Conservation (phyloP, 169 alveolate species). For the Perkinsus olseni region DNA sequence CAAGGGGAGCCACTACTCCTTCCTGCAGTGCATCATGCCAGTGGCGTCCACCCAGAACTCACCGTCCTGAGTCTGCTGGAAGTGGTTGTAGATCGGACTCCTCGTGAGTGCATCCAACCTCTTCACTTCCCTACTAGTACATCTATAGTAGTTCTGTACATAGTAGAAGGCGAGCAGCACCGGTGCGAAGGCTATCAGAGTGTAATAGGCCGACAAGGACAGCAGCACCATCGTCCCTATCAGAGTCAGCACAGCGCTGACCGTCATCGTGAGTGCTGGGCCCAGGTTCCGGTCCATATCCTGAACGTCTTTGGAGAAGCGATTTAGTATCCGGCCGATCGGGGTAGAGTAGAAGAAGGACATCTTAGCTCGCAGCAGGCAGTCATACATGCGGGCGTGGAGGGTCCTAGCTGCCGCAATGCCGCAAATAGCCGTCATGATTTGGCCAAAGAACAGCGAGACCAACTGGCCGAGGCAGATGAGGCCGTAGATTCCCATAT, state of each 20-base stretch:
- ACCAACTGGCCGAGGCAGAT: not conserved
- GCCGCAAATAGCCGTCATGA: not conserved
- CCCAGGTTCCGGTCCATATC: slow-evolving; percentile 29
- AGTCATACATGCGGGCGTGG: not conserved
- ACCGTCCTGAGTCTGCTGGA: slow-evolving; percentile 43
- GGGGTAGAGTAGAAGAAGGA: slow-evolving; percentile 64
- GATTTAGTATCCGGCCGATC: slow-evolving; percentile 56
- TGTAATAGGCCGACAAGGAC: slow-evolving; percentile 17
- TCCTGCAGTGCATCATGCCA: no score
- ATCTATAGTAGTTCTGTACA: slow-evolving; percentile 2
- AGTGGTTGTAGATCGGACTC: slow-evolving; percentile 39
- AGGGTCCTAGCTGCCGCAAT: not conserved
- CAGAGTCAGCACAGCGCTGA: slow-evolving; percentile 6
- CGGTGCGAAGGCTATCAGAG: slow-evolving; percentile 19
- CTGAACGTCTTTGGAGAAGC: slow-evolving; percentile 53
- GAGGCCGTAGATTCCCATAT: not conserved
- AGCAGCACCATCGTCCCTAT: slow-evolving; percentile 9
- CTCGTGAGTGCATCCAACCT: not conserved
- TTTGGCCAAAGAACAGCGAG: not conserved
- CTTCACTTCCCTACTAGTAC: not conserved
- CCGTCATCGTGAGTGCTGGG: slow-evolving; percentile 19
- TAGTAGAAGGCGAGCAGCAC: slow-evolving; percentile 18
- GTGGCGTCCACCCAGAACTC: not conserved
- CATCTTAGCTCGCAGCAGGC: slow-evolving; percentile 34
- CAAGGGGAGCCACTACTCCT: no score